These are phyloP conservation scores for Symbiodinium pilosum DNA, from an alignment of 73 alveolate species.

Conservation along the genomic window DNA sequence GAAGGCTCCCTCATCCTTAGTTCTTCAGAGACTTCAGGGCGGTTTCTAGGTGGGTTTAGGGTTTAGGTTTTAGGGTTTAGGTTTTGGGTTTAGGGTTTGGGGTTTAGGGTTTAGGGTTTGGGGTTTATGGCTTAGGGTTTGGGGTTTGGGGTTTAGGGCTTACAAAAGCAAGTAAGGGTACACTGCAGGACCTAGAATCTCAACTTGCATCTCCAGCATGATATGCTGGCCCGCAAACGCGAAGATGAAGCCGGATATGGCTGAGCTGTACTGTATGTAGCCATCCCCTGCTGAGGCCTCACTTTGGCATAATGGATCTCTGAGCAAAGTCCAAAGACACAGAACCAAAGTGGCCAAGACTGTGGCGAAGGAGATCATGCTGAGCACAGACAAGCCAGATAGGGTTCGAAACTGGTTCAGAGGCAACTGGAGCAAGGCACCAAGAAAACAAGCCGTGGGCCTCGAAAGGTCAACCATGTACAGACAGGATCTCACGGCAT, in stretches of 20 bases:
- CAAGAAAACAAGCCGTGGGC: constrained; percentile 29
- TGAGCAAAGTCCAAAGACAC: constrained; percentile 55
- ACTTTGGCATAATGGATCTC: neutral
- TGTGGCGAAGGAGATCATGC: constrained; percentile 39
- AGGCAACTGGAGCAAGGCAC: constrained; percentile 32
- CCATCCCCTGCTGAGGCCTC: neutral
- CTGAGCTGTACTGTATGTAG: constrained; percentile 18
- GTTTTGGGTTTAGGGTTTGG: too few species aligned
- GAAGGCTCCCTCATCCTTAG: constrained; percentile 38
- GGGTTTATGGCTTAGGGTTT: too few species aligned
- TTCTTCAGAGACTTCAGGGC: too few species aligned
- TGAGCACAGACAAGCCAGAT: constrained; percentile 27
- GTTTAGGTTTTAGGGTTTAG: too few species aligned
- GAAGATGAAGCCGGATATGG: constrained; percentile 41
- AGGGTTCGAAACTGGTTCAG: constrained; percentile 78
- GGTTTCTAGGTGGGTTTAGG: too few species aligned
- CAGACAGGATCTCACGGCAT: constrained; percentile 16
- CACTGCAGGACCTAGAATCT: too few species aligned
- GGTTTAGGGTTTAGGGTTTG: too few species aligned
- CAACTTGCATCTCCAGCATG: constrained; percentile 74
- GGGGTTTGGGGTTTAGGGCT: too few species aligned
- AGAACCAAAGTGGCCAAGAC: neutral
- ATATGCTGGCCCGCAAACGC: constrained; percentile 59
- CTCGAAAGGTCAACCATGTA: neutral
- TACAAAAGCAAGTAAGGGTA: too few species aligned